Conservation (phyloP, 192 early-diverging fungal genomes). For the Backusella australiensis region DNA sequence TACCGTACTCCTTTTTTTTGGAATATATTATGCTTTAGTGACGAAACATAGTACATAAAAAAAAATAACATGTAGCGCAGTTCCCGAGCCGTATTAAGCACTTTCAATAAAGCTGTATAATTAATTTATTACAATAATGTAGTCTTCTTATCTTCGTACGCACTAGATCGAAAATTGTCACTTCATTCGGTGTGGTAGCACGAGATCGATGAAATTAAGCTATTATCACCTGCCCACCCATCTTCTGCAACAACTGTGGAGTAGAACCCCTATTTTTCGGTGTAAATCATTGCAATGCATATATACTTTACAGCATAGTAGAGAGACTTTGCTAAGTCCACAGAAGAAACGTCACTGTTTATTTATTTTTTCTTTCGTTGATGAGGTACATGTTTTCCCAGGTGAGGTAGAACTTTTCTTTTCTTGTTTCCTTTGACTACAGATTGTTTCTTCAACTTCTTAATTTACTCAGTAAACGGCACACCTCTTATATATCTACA, state of each 20-base stretch:
- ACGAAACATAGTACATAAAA: background rate
- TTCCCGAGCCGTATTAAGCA: background rate
- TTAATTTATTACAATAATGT: background rate
- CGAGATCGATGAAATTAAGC: conserved; percentile 1
- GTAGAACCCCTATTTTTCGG: background rate
- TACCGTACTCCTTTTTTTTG: background rate
- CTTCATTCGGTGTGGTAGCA: background rate
- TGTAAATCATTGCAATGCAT: background rate
- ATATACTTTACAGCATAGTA: background rate
- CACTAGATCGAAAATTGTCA: background rate
- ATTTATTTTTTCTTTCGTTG: background rate
- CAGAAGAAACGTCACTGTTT: background rate
- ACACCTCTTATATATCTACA: background rate
- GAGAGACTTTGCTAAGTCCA: background rate
- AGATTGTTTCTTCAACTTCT: background rate
- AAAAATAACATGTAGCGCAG: background rate
- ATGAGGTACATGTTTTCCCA: background rate
- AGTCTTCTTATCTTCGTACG: background rate
- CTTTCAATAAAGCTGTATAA: background rate
- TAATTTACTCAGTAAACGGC: background rate
- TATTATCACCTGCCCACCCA: background rate
- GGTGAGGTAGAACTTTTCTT: background rate
- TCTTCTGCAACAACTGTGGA: background rate
- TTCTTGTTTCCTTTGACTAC: background rate
- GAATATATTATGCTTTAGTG: background rate